Percentiles rank a stretch among this genome's conserved stretches.
phyloP scores from a whole-genome alignment of 2,329 filamentous ascomycete genomes.

The Botrytis cinerea region DNA sequence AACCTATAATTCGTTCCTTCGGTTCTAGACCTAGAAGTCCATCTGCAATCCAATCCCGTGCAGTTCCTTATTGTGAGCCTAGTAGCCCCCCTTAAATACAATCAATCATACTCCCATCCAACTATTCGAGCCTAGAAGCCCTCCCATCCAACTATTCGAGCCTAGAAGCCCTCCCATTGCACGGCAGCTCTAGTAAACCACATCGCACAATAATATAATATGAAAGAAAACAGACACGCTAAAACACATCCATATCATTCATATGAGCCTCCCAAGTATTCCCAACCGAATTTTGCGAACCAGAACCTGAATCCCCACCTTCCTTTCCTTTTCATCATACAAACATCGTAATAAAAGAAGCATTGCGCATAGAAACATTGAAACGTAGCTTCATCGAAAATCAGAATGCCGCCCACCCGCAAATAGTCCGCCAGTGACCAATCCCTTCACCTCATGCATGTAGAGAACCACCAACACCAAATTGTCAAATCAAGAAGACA shows the following conservation, averaged over 20 bases:
- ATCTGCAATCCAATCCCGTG: not conserved
- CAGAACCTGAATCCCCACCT: constrained; percentile 2
- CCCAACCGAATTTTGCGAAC: constrained; percentile 16
- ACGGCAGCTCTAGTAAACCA: constrained; percentile 19
- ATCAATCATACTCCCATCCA: constrained; percentile 1
- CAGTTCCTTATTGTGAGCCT: constrained; percentile 7
- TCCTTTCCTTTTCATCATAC: constrained; percentile 19
- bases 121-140: constrained; percentile 16
- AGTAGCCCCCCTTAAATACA: constrained; percentile 13
- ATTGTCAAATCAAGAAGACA: constrained; percentile 2
- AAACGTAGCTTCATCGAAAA: constrained; percentile 25
- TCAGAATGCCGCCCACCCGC: constrained; percentile 18
- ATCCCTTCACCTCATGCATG: constrained; percentile 19
- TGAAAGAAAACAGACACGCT: constrained; percentile 16
- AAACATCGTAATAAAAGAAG: constrained; percentile 21
- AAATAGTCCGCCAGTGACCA: constrained; percentile 20
- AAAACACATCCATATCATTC: constrained; percentile 21
- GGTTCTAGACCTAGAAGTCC: constrained; percentile 4
- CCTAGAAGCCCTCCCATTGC: constrained; percentile 21
- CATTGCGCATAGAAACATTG: constrained; percentile 22
- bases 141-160: constrained; percentile 8
- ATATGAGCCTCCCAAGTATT: constrained; percentile 16
- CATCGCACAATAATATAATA: constrained; percentile 12
- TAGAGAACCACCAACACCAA: constrained; percentile 25
- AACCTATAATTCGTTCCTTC: not conserved